Evolutionary conservation across 2,329 filamentous ascomycete genomes (phyloP).

Genomic region (Neophaeococcomyces aloes): DNA sequence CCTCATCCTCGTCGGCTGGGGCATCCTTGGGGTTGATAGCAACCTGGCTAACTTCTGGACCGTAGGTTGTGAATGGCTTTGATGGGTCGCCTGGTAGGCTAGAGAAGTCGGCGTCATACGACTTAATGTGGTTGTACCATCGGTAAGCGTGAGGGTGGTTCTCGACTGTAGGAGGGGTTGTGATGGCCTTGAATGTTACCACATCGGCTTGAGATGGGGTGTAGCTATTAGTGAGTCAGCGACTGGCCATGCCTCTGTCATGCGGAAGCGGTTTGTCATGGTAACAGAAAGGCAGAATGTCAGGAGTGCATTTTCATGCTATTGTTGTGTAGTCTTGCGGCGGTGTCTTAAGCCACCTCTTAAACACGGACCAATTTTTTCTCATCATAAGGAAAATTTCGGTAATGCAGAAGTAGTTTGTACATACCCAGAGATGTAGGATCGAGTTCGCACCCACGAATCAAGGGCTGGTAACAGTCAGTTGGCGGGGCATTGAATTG

Average conservation of each 20-base stretch:
- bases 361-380: constrained; percentile 90
- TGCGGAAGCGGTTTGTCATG: constrained; percentile 16
- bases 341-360: constrained; percentile 88
- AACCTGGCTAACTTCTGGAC: constrained; percentile 67
- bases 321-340: constrained; percentile 65
- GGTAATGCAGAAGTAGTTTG: constrained; percentile 20
- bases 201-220: constrained; percentile 88
- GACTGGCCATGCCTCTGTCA: constrained; percentile 4
- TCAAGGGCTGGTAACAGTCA: constrained; percentile 48
- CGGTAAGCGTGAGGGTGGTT: constrained; percentile 91
- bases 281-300: constrained; percentile 28
- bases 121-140: constrained; percentile 98
- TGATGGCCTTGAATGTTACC: constrained; percentile 83
- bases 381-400: constrained; percentile 55
- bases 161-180: constrained; percentile 59
- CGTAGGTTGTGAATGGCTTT: constrained; percentile 81
- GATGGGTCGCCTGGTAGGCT: constrained; percentile 82
- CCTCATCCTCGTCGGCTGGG: constrained; percentile 52
- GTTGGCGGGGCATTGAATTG: constrained; percentile 3
- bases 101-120: constrained; percentile 85
- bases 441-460: constrained; percentile 62
- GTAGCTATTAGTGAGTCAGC: constrained; percentile 37
- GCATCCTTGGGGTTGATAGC: constrained; percentile 80
- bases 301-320: constrained; percentile 67
- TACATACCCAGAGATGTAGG: constrained; percentile 75